Base-by-base conservation (phyloP, 495 filamentous ascomycete species). In the Talaromyces proteolyticus region DNA sequence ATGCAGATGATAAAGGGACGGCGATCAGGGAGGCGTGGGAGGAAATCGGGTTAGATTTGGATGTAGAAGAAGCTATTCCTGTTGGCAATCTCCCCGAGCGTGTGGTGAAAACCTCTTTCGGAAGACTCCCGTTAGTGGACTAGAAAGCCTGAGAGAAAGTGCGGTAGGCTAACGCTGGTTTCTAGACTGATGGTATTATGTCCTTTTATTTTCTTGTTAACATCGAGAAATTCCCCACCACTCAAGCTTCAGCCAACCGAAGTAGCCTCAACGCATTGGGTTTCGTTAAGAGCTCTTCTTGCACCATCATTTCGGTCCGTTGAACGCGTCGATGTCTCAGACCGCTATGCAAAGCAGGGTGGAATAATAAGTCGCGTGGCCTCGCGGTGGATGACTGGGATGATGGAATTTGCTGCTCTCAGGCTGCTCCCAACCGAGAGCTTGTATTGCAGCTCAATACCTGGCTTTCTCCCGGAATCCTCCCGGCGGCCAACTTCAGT, bases 211-310 rank as follows among this genome's bases (percentile, higher is more conserved):
- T 90, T 82, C 58, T 67, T 91, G 19, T 61, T 79, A 25, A 85
- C 79, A 11, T 73, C 70, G 21, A 76, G 75, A 37, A 66, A 77
- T 25, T 67, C 80, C 8, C 81, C 84, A 1, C 65, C 77, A 7
- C 69, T 90, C 14, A 70, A 70, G 17, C 68, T 90, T 19, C 86
- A 90, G 56, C 84, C 85, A 1, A 76, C 81, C 3, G 87, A 91
- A 66, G 84, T 89, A 7, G 82, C 80, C 24, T 85, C 86, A 2
- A 80, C 78, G 4, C 87, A 91, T 62, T 91, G 87, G 87, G 84
- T 91, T 18, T 78, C 87, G 6, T 63, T 90, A 1, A 72, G 78
- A 47, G 76, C 78, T 21, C 76, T 91, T 3, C 65, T 87, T 21
- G 78, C 82, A 1, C 79, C 86, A 4, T 68, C 66, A 1, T 64